Base-by-base conservation (phyloP, 495 filamentous ascomycete genomes). In the Aspergillus diversus region DNA sequence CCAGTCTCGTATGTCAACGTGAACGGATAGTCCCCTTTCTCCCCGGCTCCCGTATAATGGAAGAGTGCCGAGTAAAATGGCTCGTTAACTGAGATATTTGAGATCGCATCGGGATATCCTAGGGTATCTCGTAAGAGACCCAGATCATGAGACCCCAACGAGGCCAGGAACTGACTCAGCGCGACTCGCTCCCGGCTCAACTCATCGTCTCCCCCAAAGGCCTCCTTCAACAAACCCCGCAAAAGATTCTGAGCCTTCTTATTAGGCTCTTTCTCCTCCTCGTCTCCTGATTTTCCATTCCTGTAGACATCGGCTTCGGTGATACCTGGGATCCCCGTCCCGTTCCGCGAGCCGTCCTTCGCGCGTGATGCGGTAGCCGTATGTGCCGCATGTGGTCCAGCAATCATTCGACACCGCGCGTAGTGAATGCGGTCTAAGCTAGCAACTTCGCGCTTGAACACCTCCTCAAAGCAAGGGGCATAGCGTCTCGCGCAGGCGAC, bases 401-500 rank as follows among this genome's bases (percentile, higher is more conserved):
- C 72, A 62, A 88, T 86, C 65, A 84, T 83, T 34, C 85, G 69
- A 16, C 79, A 79, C 6, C 83, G 71, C 3, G 81, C 84, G 64
- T 87, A 86, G 54, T 77, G 64, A 7, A 88, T 82, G 27, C 77
- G 66, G n/a, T 69, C 76, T 17, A 83, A 67, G 0, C 52, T 63
- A 5, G 72, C 72, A 5, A 87, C 75, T 59, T 86, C 80, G 21
- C 66, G 65, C 55, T 80, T 75, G 50, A 85, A 77, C 13, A 81
- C 72, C n/a, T 78, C 68, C 33, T 82, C 68, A 63, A 83, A 84
- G 33, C 75, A 74, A 0, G 83, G 74, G 4, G 85, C 84, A 63
- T 85, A 84, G 49, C 86, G 77, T 16, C 84, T 75, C 64, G 82
- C 83, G 50, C 79, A 84, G 0, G 83, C 82, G 16, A 88, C 80